phyloP scores from a whole-genome alignment of 805 yeast species.

The Candida easanensis region DNA sequence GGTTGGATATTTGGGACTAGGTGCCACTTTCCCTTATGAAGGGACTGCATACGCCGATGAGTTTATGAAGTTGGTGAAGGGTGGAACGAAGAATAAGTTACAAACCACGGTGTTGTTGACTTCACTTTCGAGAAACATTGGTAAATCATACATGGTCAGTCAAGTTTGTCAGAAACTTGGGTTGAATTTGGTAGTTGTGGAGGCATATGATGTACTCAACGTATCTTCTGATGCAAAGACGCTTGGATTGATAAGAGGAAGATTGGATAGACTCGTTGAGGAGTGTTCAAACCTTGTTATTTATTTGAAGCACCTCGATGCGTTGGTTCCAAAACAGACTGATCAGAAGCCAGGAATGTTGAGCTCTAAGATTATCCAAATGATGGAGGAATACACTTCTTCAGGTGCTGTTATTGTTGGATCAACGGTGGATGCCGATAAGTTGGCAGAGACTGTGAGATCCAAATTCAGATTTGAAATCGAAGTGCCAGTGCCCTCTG shows the following conservation, averaged over 20 bases:
- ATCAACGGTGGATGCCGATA: constrained; percentile 66
- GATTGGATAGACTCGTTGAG: constrained; percentile 60
- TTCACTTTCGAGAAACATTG: constrained; percentile 73
- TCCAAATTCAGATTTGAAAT: constrained; percentile 75
- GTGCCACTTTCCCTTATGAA: constrained; percentile 37
- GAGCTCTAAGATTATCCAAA: constrained; percentile 50
- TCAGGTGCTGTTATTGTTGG: constrained; percentile 54
- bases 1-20: constrained; percentile 45
- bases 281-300: constrained; percentile 47
- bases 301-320: constrained; percentile 71
- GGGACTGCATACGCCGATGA: constrained; percentile 47
- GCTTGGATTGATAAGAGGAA: constrained; percentile 73
- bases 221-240: constrained; percentile 76
- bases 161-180: constrained; percentile 60
- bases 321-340: constrained; percentile 54
- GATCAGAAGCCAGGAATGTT: constrained; percentile 47
- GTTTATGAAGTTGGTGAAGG: constrained; percentile 50
- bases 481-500: constrained; percentile 73
- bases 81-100: constrained; percentile 46
- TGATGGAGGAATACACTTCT: constrained; percentile 52
- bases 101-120: constrained; percentile 63
- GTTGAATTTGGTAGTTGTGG: constrained; percentile 61
- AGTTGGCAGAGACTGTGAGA: constrained; percentile 61
- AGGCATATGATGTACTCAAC: constrained; percentile 63
- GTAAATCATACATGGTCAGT: constrained; percentile 65